These are phyloP conservation scores for Cucurbita moschata DNA, from an alignment of 306 rosid genomes.

Conservation along the genomic window DNA sequence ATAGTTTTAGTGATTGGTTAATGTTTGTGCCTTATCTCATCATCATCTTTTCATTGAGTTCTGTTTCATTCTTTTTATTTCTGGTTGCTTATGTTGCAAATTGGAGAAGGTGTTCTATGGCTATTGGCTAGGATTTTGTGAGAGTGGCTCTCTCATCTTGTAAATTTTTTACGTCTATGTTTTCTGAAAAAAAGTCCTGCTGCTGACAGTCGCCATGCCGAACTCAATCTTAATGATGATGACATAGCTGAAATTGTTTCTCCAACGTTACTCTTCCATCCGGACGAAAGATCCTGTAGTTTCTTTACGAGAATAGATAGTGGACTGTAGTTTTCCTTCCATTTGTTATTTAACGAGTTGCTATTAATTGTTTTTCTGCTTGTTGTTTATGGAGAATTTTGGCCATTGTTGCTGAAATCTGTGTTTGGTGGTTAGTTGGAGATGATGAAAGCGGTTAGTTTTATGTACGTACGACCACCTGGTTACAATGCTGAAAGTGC, in stretches of 20 bases:
- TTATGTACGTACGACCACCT: conserved; percentile 97
- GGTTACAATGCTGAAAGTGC: conserved; percentile 92
- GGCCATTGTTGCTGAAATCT: neutral
- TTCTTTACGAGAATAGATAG: neutral
- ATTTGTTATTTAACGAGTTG: neutral
- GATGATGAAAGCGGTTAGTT: conserved; percentile 90
- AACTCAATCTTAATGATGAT: neutral
- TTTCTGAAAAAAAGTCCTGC: neutral
- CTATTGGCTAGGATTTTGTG: neutral
- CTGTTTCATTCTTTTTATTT: neutral
- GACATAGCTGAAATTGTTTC: neutral
- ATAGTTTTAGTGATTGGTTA: neutral
- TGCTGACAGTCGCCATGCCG: neutral
- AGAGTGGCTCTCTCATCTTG: neutral
- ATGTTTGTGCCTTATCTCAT: neutral
- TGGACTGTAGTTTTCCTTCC: neutral
- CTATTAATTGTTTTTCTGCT: neutral
- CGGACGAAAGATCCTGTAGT: neutral
- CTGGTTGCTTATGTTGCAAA: neutral
- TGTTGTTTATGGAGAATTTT: neutral
- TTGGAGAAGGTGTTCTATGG: neutral
- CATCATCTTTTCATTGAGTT: neutral
- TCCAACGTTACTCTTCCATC: neutral
- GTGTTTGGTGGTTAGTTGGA: conserved; percentile 41
- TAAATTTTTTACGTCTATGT: neutral